Evolutionary conservation across 2,329 filamentous ascomycete species (phyloP).

Genomic region (Neofusicoccum ribis): DNA sequence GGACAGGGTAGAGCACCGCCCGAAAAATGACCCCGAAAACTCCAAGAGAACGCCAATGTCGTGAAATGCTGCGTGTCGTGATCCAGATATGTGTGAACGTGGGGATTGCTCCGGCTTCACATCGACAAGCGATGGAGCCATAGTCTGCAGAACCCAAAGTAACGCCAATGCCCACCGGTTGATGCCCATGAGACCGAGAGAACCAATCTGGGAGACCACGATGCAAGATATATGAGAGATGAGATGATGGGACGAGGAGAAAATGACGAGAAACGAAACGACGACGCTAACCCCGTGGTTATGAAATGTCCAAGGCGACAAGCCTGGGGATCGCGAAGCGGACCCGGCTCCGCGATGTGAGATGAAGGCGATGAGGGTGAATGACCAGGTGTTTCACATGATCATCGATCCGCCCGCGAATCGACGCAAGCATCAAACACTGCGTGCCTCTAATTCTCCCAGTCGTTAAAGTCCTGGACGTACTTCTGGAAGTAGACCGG

Average conservation of each 20-base stretch:
- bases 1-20: neutral
- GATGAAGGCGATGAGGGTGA: conserved; percentile 1
- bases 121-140: conserved; percentile 6
- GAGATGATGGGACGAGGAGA: neutral
- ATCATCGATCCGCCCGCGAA: conserved; percentile 16
- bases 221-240: conserved; percentile 7
- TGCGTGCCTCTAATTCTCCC: conserved; percentile 14
- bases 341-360: neutral
- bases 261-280: neutral
- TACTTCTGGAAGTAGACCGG: conserved; percentile 51
- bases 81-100: conserved; percentile 15
- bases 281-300: neutral
- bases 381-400: conserved; percentile 14
- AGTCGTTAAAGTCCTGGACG: conserved; percentile 28
- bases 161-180: conserved; percentile 8
- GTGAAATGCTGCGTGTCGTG: conserved; percentile 18
- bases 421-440: conserved; percentile 12
- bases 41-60: conserved; percentile 16
- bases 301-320: neutral
- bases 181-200: conserved; percentile 9
- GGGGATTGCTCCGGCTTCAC: conserved; percentile 14
- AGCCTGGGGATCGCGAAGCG: neutral
- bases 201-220: neutral
- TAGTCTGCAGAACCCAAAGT: conserved; percentile 12
- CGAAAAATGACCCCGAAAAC: neutral